Base-by-base conservation (phyloP, 768 basidiomycete species). In the Kwoniella sp. region DNA sequence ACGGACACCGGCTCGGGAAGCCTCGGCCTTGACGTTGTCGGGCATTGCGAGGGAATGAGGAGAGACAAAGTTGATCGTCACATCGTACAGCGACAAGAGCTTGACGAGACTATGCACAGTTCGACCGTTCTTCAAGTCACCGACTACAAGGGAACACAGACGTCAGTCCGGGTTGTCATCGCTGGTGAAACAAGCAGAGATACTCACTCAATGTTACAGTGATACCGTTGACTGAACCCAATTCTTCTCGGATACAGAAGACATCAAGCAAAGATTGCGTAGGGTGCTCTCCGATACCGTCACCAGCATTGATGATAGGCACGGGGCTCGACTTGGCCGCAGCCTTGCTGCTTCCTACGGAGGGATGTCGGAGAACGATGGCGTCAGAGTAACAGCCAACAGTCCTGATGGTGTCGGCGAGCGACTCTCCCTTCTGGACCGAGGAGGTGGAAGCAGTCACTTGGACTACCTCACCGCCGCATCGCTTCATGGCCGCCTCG, bases 401-500 rank as follows among this genome's bases (percentile, higher is more conserved):
- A 0, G 95, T 96, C 55, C 96, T 86, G 72, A 99, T 85, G 0
- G 95, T 98, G 79, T 98, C 96, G 22, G 91, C 87, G 47, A 99
- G 82, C 0, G 87, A 89, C 83, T 99, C 96, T 38, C 96, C 96
- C 83, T 98, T 99, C 70, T 85, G 84, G 50, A 96, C 92, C 0
- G 93, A 96, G 2, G 93, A 94, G 1, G 85, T 85, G 58, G 92
- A 91, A 1, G 86, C 86, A 47, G 86, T 86, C 61, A 97, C 86
- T 61, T 89, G 86, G n/a, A 96, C 88, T 41, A 97, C 95, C 74
- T 94, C 88, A 22, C 96, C 96, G 28, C 96, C 96, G 74, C 93
- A 93, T 55, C 96, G 87, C 81, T 96, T 95, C 96, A 98, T 99
- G 12, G 96, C 96, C 1, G 95, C 90, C 78, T 99, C 95, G 74